Base-by-base conservation (phyloP, 1,284 basidiomycete genomes). In the Rhodofomes roseus region DNA sequence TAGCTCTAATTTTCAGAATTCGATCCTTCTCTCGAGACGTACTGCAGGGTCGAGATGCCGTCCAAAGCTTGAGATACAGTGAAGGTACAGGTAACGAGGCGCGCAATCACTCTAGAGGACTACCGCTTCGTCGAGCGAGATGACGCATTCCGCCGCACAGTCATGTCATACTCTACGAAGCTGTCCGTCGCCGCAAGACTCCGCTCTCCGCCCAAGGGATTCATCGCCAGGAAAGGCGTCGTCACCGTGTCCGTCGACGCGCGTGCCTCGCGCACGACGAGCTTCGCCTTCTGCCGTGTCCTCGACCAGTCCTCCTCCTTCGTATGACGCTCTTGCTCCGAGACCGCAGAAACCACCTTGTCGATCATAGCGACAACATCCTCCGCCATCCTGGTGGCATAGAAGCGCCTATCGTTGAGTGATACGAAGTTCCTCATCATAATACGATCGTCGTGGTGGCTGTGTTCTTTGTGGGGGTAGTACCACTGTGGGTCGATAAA, bases 281-380 rank as follows among this genome's bases (percentile, higher is more conserved):
- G 20, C 59, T 58, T 58, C 58, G 68, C 68, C 43, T 57, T 56
- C 36, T 27, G 54, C 56, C 62, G 64, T 40, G 72, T 39, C 40
- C 50, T 61, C 18, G 57, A 50, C 68, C 68, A 71, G 14, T 14
- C 8, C 53, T 54, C 46, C 55, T 58, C 56, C 55, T 67, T 62
- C 25, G 58, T 54, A 44, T n/a, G 25, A 20, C 14, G 25, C 3
- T 29, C 34, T 22, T n/a, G 14, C 52, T 58, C 57, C 39, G 58
- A 53, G 52, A 59, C 61, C 51, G 62, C 63, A 27, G 51, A 57
- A 52, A 68, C 56, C 39, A 68, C 64, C 23, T 20, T 54, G 27
- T 68, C 59, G 40, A 70, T 58, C 46, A 69, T 58, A 16, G 63
- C 60, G 20, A 66, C 57, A 46, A 70, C 44, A 31, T 62, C 64